phyloP scores from a whole-genome alignment of 2,329 filamentous ascomycete species.

The Aspergillus quadrilineatus region DNA sequence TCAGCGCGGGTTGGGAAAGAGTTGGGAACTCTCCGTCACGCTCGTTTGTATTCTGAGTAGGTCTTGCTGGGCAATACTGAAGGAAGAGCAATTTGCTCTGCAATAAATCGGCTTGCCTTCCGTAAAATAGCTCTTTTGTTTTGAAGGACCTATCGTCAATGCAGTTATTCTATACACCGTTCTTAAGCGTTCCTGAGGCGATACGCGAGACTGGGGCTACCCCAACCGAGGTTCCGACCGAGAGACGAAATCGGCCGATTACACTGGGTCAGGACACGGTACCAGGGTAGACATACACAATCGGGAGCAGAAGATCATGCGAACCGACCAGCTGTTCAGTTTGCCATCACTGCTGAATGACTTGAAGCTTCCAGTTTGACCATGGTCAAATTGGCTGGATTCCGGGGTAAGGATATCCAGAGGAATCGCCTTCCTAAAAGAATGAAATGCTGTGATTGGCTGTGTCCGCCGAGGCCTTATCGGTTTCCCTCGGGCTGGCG shows the following conservation, averaged over 20 bases:
- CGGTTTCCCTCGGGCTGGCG: constrained; percentile 10
- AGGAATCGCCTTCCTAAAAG: constrained; percentile 5
- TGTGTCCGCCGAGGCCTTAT: constrained; percentile 7
- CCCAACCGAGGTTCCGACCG: neutral
- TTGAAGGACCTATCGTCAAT: too few relatives aligned
- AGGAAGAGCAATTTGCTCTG: too few relatives aligned
- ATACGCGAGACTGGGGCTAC: neutral
- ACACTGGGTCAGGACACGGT: neutral
- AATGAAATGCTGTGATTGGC: constrained; percentile 1
- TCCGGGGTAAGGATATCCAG: neutral
- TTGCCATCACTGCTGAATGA: neutral
- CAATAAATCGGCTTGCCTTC: too few relatives aligned
- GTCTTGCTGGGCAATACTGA: too few relatives aligned
- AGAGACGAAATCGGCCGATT: neutral
- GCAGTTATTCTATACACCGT: neutral
- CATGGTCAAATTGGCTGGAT: neutral
- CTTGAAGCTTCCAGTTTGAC: neutral
- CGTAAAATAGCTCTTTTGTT: too few relatives aligned
- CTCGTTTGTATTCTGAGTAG: too few relatives aligned
- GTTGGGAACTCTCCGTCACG: too few relatives aligned
- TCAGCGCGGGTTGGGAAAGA: too few relatives aligned
- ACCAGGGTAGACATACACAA: neutral
- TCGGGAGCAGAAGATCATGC: neutral
- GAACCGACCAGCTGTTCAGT: neutral
- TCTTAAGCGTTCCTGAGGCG: neutral